Percentiles rank a stretch among this genome's conserved stretches.
Conservation (phyloP, 208 protist genomes). For the Tritrichomonas musculus region DNA sequence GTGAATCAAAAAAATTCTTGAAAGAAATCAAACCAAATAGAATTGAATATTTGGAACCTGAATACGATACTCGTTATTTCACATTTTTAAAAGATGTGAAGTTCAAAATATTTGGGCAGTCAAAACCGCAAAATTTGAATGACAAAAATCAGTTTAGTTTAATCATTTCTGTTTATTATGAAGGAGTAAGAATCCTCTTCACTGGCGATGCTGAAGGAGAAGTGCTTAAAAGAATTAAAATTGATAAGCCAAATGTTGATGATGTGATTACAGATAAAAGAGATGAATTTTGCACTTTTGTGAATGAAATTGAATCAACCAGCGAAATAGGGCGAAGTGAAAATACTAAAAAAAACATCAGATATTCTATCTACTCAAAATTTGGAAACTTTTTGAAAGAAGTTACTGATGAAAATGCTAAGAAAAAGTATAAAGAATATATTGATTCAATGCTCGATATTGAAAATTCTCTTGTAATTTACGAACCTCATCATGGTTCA, state of each 20-base stretch:
- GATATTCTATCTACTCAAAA: neutral
- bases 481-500: constrained; percentile 2
- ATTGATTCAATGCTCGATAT: neutral
- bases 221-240: neutral
- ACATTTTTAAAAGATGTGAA: neutral
- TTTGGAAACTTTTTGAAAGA: too few relatives aligned
- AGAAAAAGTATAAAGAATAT: too few relatives aligned
- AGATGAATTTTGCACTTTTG: neutral
- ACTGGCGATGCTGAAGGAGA: constrained; percentile 14
- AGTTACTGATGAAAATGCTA: neutral
- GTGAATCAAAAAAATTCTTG: neutral
- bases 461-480: neutral
- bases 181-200: neutral
- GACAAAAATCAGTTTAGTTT: neutral
- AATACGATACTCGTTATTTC: neutral
- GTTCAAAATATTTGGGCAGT: neutral
- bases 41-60: neutral
- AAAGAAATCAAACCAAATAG: neutral
- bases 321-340: too few relatives aligned
- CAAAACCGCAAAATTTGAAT: neutral
- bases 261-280: too few relatives aligned
- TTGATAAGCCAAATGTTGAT: neutral
- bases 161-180: neutral
- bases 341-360: neutral
- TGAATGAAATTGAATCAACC: neutral